Base-by-base conservation (phyloP, 768 basidiomycete species). In the Calvatia gigantea region DNA sequence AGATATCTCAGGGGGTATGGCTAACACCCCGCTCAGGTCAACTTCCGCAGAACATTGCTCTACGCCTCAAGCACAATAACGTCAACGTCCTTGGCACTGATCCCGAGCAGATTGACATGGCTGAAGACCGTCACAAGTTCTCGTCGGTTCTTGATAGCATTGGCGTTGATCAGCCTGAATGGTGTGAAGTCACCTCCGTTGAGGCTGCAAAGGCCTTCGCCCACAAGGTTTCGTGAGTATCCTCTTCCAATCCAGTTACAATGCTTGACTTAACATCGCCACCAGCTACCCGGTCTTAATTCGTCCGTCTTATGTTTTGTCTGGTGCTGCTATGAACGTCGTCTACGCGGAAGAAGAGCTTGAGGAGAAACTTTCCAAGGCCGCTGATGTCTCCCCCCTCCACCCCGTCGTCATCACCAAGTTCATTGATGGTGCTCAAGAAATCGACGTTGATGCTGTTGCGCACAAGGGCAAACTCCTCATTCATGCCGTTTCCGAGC, bases 81-180 rank as follows among this genome's bases (percentile, higher is more conserved):
- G 89, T 98, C 62, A 94, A 87, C 35, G 96, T 99, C 28, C 82
- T 99, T 14, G 97, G 97, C 48, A 99, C 97, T 17, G 94, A 96
- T 69, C 97, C 97, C 19, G 81, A 84, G 51, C 89, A 86, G 70
- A 99, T 99, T 62, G 97, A 99, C 73, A 93, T 82, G 37, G 97
- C 97, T 19, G 97, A 99, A 71, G 96, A 99, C 72, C 89, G 97
- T 57, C 94, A 98, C 81, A 99, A 99, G 71, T 99, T 99, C 81
- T 99, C 96, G 2, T 89, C 91, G 44, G 87, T 98, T 56, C 85
- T 99, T 47, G 97, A 99, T 69, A 86, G 83, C 62, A 87, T 96
- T 61, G 92, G 91, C 47, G 91, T 99, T 45, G 97, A 98, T 69
- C 97, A 99, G 69, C 97, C 97, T 3, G 89, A 90, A 61, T 98